Percentiles rank a stretch among this genome's conserved stretches.
These are phyloP conservation scores for Phytopythium sindhum DNA, from an alignment of 352 stramenopile species.

Conservation along the genomic window DNA sequence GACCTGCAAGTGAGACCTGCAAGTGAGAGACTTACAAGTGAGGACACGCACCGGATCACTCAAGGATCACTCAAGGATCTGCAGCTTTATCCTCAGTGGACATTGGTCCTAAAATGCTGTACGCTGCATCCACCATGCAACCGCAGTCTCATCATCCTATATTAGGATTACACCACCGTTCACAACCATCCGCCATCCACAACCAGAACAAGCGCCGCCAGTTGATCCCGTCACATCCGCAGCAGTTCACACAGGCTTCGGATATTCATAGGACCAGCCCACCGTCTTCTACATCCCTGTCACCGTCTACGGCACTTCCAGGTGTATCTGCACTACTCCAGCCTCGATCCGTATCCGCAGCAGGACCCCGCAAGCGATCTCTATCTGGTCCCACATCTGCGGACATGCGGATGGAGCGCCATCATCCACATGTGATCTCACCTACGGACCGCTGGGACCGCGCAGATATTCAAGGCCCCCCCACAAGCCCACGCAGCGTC, in stretches of 20 bases:
- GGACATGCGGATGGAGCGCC: no score
- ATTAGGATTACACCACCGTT: no score
- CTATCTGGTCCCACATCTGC: not conserved
- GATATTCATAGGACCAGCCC: not conserved
- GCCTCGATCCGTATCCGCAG: not conserved
- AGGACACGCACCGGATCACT: no score
- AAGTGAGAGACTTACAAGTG: no score
- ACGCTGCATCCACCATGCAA: not conserved
- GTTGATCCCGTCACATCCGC: not conserved
- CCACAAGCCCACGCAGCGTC: not conserved
- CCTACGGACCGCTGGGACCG: not conserved
- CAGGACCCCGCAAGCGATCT: not conserved
- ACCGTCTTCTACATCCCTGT: not conserved
- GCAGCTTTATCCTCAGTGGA: not conserved
- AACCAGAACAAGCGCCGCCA: slow-evolving; percentile 4
- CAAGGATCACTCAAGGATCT: not conserved
- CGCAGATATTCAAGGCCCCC: not conserved
- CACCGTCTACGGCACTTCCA: not conserved
- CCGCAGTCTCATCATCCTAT: not conserved
- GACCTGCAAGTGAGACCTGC: no score
- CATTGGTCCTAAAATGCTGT: slow-evolving; percentile 1
- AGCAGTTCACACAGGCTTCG: not conserved
- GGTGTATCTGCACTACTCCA: slow-evolving; percentile 2
- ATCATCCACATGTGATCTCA: no score
- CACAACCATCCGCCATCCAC: not conserved